These are phyloP conservation scores for Septoria petroselini DNA, from an alignment of 2,329 filamentous ascomycete genomes.

Conservation along the genomic window DNA sequence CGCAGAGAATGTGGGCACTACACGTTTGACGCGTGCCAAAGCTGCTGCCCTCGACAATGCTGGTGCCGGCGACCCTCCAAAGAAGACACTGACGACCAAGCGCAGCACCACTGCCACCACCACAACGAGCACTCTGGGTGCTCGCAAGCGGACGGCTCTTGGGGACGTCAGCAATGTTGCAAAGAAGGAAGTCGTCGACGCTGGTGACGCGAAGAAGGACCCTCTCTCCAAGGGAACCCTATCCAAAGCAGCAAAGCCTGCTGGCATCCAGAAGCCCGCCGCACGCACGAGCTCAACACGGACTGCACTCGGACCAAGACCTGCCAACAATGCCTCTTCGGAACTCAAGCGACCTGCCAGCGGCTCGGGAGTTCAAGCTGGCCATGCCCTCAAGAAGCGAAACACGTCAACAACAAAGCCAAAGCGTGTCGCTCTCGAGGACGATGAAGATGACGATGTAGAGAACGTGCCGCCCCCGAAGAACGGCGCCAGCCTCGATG, in stretches of 20 bases:
- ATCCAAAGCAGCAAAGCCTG: slow-evolving; percentile 74
- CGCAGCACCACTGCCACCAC: slow-evolving; percentile 45
- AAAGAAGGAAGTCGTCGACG: slow-evolving; percentile 66
- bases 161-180: slow-evolving; percentile 94
- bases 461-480: slow-evolving; percentile 68
- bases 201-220: slow-evolving; percentile 57
- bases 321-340: slow-evolving; percentile 59
- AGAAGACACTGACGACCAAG: slow-evolving; percentile 47
- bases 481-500: slow-evolving; percentile 36
- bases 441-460: slow-evolving; percentile 53
- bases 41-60: slow-evolving; percentile 62
- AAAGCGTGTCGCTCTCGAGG: slow-evolving; percentile 41
- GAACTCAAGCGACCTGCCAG: slow-evolving; percentile 71
- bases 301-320: slow-evolving; percentile 63
- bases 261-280: slow-evolving; percentile 71
- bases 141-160: slow-evolving; percentile 72
- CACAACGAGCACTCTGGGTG: slow-evolving; percentile 43
- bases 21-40: slow-evolving; percentile 90
- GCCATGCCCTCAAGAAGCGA: slow-evolving; percentile 65
- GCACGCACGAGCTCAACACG: slow-evolving; percentile 55
- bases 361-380: slow-evolving; percentile 66
- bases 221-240: slow-evolving; percentile 58
- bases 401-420: slow-evolving; percentile 55
- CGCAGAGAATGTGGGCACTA: slow-evolving; percentile 68
- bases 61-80: slow-evolving; percentile 58